Base-by-base conservation (phyloP, 2,329 filamentous ascomycete genomes). In the Talaromyces sp. region DNA sequence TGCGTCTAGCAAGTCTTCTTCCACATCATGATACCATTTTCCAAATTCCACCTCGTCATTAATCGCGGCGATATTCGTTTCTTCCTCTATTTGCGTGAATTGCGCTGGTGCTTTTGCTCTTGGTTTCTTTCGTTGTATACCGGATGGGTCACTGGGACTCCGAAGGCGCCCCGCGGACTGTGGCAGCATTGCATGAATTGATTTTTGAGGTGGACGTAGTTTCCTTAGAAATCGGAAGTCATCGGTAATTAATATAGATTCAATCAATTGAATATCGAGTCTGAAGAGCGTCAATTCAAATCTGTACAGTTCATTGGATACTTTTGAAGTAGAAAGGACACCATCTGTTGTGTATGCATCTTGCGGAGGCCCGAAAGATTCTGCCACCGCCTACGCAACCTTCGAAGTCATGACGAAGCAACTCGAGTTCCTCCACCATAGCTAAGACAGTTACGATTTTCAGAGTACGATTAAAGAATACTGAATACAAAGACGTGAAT, bases 1-100 rank as follows among this genome's bases (percentile, higher is more conserved):
- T 62, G 92, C 88, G 72, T 93, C 87, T 34, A 96, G 81, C 73
- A 98, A 79, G 69, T 88, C 86, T 56, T 87, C 84, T 70, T 90
- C 88, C 61, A 89, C 75, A 25, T 78, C 79, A 68, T 82, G 79
- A 73, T 89, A 88, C 81, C 86, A 87, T 67, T 81, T 77, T 29
- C 82, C 83, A 62, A 88, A 86, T 8, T 88, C 85, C 31, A 89
- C 74, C 69, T 87, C 77, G 80, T 88, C 80, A 83, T 84, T 78
- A 77, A 87, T 69, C 66, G 81, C 72, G 58, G 49, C 5, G 64
- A 49, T 45, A 68, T 69, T n/a, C 65, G 56, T 40, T 68, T 65
- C 38, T 67, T 64, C 43, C 31, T 71, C 68, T 56, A 63, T 58
- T 34, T 38, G 38, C 6, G 38, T 17, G 15, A 63, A 63, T 49